A percentile compares a stretch with the other conserved stretches of the same genome.
These are phyloP conservation scores for Pluteus cervinus DNA, from an alignment of 768 basidiomycete genomes.

Conservation along the genomic window DNA sequence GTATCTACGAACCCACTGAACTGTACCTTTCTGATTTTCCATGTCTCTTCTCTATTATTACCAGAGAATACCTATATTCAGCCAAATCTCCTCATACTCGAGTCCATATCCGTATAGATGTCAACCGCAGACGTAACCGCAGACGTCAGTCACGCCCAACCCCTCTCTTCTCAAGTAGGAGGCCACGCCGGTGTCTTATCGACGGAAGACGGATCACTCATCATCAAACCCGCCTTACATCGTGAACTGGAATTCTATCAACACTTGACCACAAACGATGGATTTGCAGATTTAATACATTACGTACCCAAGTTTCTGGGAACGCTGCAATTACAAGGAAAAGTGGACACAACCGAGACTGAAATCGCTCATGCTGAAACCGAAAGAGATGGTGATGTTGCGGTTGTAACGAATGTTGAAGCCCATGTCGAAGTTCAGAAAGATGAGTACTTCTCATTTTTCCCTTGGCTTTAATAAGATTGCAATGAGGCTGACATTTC, in stretches of 20 bases:
- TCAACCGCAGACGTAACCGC: too few species aligned
- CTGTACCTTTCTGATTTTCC: too few species aligned
- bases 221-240: slow-evolving; percentile 71
- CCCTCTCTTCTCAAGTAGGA: slow-evolving; percentile 67
- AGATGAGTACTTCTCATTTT: slow-evolving; percentile 31
- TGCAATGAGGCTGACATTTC: too few species aligned
- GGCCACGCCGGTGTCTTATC: slow-evolving; percentile 74
- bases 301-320: slow-evolving; percentile 80
- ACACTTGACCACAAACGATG: slow-evolving; percentile 32
- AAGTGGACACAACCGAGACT: slow-evolving; percentile 32
- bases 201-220: slow-evolving; percentile 66
- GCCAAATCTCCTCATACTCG: too few species aligned
- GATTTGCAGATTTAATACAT: slow-evolving; percentile 38
- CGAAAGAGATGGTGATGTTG: slow-evolving; percentile 4
- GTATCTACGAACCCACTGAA: too few species aligned
- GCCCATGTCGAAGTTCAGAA: slow-evolving; percentile 29
- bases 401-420: slow-evolving; percentile 16
- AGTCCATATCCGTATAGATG: too few species aligned
- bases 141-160: slow-evolving; percentile 13
- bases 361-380: slow-evolving; percentile 8
- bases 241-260: slow-evolving; percentile 73
- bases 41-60: too few species aligned
- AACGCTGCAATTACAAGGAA: slow-evolving; percentile 66
- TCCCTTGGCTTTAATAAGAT: slow-evolving; percentile 7
- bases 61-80: too few species aligned